These are phyloP conservation scores for Plantago coronopus DNA, from an alignment of 305 asterid species.

Conservation along the genomic window DNA sequence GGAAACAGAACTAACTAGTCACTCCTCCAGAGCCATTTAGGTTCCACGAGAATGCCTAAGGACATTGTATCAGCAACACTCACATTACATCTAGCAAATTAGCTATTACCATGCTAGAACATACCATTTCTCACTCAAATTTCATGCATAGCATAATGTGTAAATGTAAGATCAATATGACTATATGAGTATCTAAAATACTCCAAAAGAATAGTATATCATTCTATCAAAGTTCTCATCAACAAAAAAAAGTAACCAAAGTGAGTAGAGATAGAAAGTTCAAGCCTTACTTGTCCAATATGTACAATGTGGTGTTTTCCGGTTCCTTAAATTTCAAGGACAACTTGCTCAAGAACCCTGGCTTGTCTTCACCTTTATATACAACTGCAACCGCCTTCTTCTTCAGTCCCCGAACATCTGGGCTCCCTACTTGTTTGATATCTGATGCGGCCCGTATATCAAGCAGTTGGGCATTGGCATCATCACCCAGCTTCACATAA, in stretches of 20 bases:
- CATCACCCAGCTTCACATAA: constrained; percentile 70
- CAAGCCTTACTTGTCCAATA: constrained; percentile 84
- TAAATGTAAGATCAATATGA: not conserved
- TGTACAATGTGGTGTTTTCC: constrained; percentile 73
- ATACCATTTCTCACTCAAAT: not conserved
- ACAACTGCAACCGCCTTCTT: constrained; percentile 66
- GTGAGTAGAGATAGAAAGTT: constrained; percentile 9
- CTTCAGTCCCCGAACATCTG: constrained; percentile 70
- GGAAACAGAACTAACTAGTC: not conserved
- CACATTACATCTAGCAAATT: not conserved
- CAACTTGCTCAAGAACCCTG: constrained; percentile 73
- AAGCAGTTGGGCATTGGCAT: constrained; percentile 56
- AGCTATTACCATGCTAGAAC: not conserved
- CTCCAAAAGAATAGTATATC: constrained; percentile 5
- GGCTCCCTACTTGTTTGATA: constrained; percentile 56
- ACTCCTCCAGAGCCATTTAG: no score
- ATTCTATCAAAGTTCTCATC: not conserved
- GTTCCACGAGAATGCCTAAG: not conserved
- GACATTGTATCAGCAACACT: not conserved
- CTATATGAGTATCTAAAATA: not conserved
- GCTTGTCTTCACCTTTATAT: constrained; percentile 71
- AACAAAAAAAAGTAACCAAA: constrained; percentile 4
- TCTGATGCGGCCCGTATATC: constrained; percentile 68
- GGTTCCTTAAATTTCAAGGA: constrained; percentile 79
- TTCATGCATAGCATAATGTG: not conserved